Evolutionary conservation across 495 filamentous ascomycete species (phyloP).

Genomic region (Penicillium malachiteum): DNA sequence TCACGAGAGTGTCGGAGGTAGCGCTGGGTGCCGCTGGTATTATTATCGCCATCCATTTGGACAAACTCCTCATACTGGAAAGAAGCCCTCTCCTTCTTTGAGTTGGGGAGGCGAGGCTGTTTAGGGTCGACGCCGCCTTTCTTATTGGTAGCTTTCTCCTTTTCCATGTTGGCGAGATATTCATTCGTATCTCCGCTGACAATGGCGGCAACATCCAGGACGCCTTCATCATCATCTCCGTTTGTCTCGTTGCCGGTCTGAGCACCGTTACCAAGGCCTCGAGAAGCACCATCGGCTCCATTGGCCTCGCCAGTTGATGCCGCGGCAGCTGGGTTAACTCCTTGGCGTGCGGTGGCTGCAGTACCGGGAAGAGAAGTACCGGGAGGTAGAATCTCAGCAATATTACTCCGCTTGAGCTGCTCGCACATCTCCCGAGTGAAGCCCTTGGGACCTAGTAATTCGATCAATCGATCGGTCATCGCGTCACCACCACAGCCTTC

Average conservation of each 20-base stretch:
- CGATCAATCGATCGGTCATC: conserved; percentile 74
- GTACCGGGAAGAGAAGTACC: conserved; percentile 58
- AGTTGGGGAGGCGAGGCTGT: conserved; percentile 73
- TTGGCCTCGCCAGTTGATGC: conserved; percentile 52
- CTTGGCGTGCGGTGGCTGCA: conserved; percentile 44
- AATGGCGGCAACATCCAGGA: conserved; percentile 90
- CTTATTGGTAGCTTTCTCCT: conserved; percentile 74
- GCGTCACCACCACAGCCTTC: conserved; percentile 79
- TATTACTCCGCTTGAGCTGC: conserved; percentile 83
- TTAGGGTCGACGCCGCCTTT: conserved; percentile 52
- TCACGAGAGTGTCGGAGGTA: conserved; percentile 56
- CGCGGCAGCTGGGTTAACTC: conserved; percentile 59
- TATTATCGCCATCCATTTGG: conserved; percentile 49
- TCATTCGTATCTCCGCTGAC: conserved; percentile 92
- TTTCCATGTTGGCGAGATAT: conserved; percentile 86
- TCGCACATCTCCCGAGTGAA: conserved; percentile 90
- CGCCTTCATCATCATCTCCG: conserved; percentile 71
- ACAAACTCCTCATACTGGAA: conserved; percentile 83
- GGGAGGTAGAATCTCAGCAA: conserved; percentile 83
- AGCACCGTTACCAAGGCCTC: conserved; percentile 53
- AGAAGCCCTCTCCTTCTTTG: conserved; percentile 68
- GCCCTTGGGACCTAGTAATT: conserved; percentile 65
- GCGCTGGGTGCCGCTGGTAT: conserved; percentile 23
- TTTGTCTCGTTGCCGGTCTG: conserved; percentile 45
- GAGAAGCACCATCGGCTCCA: conserved; percentile 36